Evolutionary conservation across 1,139 yeast genomes (phyloP).

Genomic region (Kodamaea fungicola): DNA sequence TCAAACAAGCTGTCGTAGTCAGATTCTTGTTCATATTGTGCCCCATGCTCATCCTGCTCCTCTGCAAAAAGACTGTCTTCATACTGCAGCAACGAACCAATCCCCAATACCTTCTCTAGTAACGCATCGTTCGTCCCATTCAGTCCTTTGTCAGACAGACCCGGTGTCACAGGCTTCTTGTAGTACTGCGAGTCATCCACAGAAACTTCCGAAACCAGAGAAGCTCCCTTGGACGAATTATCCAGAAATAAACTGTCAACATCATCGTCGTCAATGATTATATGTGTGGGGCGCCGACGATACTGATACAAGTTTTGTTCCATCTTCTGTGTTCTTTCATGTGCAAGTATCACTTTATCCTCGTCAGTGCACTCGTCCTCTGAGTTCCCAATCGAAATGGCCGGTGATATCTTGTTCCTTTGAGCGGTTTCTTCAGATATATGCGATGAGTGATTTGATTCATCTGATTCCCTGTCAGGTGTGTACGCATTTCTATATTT

Average conservation of each 20-base stretch:
- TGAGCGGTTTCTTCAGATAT: too few species aligned
- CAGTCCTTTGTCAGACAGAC: conserved; percentile 2
- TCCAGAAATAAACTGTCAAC: conserved; percentile 24
- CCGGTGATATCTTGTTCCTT: too few species aligned
- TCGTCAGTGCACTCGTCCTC: background rate
- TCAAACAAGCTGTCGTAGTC: background rate
- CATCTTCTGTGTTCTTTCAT: conserved; percentile 6
- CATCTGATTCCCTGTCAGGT: background rate
- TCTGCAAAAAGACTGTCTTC: conserved; percentile 9
- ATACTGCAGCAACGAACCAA: conserved; percentile 1
- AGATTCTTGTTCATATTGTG: background rate
- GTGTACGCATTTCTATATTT: background rate
- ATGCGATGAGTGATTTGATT: too few species aligned
- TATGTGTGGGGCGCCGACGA: conserved; percentile 9
- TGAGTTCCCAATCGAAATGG: too few species aligned
- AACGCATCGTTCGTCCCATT: conserved; percentile 6
- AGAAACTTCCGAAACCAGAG: conserved; percentile 5
- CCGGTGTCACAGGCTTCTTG: background rate
- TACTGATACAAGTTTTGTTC: conserved; percentile 6
- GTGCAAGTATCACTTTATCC: conserved; percentile 6
- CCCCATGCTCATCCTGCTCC: background rate
- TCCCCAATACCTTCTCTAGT: conserved; percentile 3
- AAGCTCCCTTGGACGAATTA: conserved; percentile 2
- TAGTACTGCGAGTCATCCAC: conserved; percentile 1
- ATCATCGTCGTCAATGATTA: conserved; percentile 15